phyloP scores from a whole-genome alignment of 2,329 filamentous ascomycete species.

The Aspergillus alliaceus region DNA sequence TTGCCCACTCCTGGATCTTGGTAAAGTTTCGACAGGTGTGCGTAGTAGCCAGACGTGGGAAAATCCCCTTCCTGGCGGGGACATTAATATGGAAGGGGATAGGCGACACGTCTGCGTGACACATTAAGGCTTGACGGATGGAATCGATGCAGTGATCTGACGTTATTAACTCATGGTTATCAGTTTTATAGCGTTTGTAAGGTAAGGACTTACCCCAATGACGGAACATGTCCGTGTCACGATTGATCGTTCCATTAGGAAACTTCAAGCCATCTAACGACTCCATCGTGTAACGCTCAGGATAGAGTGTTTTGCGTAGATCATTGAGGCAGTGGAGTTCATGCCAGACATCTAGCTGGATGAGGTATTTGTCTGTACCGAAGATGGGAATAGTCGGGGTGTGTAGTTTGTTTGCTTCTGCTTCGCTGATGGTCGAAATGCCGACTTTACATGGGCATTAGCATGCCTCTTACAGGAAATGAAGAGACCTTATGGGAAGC shows the following conservation, averaged over 20 bases:
- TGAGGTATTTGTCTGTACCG: not conserved
- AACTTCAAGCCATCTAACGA: not conserved
- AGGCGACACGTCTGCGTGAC: not conserved
- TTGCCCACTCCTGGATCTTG: not conserved
- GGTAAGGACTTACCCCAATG: not conserved
- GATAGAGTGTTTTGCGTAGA: not conserved
- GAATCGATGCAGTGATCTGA: not conserved
- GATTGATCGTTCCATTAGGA: not conserved
- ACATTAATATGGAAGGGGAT: not conserved
- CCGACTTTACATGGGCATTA: not conserved
- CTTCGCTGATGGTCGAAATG: not conserved
- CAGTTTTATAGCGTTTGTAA: not conserved
- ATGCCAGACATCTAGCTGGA: not conserved
- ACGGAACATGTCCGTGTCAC: not conserved
- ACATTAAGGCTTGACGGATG: not conserved
- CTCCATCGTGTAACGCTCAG: not conserved
- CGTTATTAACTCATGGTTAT: not conserved
- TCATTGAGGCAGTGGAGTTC: not conserved
- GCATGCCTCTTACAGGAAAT: not conserved
- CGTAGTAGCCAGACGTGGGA: not conserved
- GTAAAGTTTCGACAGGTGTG: constrained; percentile 1
- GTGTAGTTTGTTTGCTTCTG: not conserved
- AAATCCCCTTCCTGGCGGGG: not conserved
- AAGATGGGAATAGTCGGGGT: not conserved
- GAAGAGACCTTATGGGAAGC: not conserved